A percentile compares a stretch with the other conserved stretches of the same genome.
phyloP scores from a whole-genome alignment of 2,329 filamentous ascomycete genomes.

The Sporothrix brunneoviolacea region DNA sequence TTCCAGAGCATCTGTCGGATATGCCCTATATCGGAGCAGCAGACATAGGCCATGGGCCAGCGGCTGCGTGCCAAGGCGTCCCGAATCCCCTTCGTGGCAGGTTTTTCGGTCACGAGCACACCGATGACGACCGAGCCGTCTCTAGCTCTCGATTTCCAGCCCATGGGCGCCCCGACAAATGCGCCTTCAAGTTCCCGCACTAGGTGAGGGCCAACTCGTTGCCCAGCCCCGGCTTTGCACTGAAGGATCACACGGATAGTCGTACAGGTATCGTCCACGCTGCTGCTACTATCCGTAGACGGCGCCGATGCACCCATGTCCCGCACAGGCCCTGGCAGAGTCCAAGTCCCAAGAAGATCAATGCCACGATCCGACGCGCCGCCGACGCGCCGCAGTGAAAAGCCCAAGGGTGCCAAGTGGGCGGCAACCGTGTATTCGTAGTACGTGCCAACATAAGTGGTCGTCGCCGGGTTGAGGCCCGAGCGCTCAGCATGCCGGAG shows the following conservation, averaged over 20 bases:
- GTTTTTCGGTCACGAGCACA: constrained; percentile 60
- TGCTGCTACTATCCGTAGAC: too few relatives aligned
- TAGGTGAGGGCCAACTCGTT: constrained; percentile 48
- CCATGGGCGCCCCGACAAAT: constrained; percentile 63
- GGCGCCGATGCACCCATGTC: background rate
- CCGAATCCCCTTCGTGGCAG: constrained; percentile 72
- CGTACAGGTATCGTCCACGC: too few relatives aligned
- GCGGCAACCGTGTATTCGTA: constrained; percentile 66
- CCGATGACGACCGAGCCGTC: constrained; percentile 55
- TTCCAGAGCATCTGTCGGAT: constrained; percentile 72
- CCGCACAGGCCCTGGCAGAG: constrained; percentile 38
- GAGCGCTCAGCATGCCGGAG: constrained; percentile 53
- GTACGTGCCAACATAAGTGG: constrained; percentile 63
- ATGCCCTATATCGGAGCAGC: constrained; percentile 50
- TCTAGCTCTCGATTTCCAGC: constrained; percentile 47
- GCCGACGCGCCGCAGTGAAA: constrained; percentile 59
- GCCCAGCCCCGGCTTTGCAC: constrained; percentile 56
- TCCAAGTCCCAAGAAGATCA: constrained; percentile 68
- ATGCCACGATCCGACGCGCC: constrained; percentile 63
- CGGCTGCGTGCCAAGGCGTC: constrained; percentile 61
- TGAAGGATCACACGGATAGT: constrained; percentile 49
- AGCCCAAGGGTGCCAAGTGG: constrained; percentile 53
- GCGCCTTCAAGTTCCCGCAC: constrained; percentile 76
- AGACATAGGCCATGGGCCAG: constrained; percentile 66
- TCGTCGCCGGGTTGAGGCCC: constrained; percentile 47